phyloP scores from a whole-genome alignment of 371 early-diverging fungal species.

The Actinomortierella wolfii region DNA sequence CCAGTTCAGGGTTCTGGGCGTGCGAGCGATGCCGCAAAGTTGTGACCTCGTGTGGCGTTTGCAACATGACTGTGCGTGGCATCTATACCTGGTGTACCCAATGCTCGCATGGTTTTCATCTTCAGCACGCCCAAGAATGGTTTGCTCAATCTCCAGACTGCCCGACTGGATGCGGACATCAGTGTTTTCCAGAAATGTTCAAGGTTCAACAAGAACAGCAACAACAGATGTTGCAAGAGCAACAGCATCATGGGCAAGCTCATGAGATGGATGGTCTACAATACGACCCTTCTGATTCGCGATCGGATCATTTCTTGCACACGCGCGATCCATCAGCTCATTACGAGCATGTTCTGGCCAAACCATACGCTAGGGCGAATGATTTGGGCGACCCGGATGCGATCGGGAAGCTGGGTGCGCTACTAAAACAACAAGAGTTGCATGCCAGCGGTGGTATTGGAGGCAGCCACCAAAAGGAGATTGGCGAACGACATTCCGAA shows the following conservation, averaged over 20 bases:
- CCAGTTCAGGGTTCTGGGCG: slow-evolving; percentile 65
- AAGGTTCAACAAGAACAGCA: slow-evolving; percentile 38
- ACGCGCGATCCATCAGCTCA: too few relatives aligned
- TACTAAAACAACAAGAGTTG: too few relatives aligned
- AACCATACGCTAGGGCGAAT: too few relatives aligned
- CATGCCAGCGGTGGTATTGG: too few relatives aligned
- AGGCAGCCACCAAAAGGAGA: too few relatives aligned
- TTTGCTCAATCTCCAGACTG: slow-evolving; percentile 67
- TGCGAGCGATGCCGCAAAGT: slow-evolving; percentile 76
- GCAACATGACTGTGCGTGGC: slow-evolving; percentile 70
- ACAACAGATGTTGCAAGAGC: slow-evolving; percentile 7
- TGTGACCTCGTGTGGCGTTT: slow-evolving; percentile 73
- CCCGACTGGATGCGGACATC: slow-evolving; percentile 81
- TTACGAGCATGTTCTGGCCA: too few relatives aligned
- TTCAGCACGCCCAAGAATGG: slow-evolving; percentile 75
- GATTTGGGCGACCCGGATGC: too few relatives aligned
- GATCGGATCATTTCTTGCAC: too few relatives aligned
- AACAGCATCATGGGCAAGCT: slow-evolving; percentile 11
- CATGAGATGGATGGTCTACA: neutral
- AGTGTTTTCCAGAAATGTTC: slow-evolving; percentile 52
- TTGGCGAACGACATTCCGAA: too few relatives aligned
- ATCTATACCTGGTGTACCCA: slow-evolving; percentile 75
- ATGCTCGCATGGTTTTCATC: slow-evolving; percentile 86
- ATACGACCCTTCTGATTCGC: too few relatives aligned
- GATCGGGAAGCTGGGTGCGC: too few relatives aligned